Percentiles rank a stretch among this genome's conserved stretches.
Evolutionary conservation across 192 early-diverging fungal species (phyloP).

Genomic region (Helicostylum pulchrum): DNA sequence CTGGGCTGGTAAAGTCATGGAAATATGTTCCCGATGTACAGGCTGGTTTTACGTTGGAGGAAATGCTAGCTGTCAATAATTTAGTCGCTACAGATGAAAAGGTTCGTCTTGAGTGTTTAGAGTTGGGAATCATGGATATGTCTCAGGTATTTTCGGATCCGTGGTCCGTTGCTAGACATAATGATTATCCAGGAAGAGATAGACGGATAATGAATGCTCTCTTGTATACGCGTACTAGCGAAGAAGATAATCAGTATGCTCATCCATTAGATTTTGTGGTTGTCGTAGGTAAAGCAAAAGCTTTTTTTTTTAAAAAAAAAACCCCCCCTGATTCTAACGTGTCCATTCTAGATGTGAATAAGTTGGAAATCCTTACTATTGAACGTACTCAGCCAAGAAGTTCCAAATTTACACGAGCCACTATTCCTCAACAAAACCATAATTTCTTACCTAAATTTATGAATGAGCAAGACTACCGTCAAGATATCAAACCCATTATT

Average conservation of each 20-base stretch:
- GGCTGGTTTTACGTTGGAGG: constrained; percentile 35
- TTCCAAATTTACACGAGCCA: constrained; percentile 34
- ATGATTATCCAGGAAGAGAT: constrained; percentile 15
- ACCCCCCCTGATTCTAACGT: background rate
- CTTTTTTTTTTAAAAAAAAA: background rate
- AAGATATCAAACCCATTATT: constrained; percentile 38
- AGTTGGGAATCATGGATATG: constrained; percentile 38
- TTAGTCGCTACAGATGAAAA: constrained; percentile 23
- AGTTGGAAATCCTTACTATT: constrained; percentile 37
- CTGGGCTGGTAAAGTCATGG: constrained; percentile 18
- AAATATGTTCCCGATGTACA: constrained; percentile 33
- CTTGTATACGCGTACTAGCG: constrained; percentile 39
- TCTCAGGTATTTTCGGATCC: constrained; percentile 32
- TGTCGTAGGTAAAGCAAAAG: constrained; percentile 27
- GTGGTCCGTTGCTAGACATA: constrained; percentile 36
- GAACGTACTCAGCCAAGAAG: constrained; percentile 32
- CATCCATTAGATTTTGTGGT: constrained; percentile 41
- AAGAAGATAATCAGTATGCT: constrained; percentile 41
- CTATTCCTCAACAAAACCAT: constrained; percentile 34
- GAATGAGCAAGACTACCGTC: constrained; percentile 29
- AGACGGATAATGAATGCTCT: constrained; percentile 31
- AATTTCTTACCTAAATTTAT: constrained; percentile 40
- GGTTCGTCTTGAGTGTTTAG: constrained; percentile 32
- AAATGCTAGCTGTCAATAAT: constrained; percentile 36
- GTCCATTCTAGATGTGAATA: constrained; percentile 19